phyloP scores from a whole-genome alignment of 2,329 filamentous ascomycete genomes.

The Teratosphaeriaceae sp. region DNA sequence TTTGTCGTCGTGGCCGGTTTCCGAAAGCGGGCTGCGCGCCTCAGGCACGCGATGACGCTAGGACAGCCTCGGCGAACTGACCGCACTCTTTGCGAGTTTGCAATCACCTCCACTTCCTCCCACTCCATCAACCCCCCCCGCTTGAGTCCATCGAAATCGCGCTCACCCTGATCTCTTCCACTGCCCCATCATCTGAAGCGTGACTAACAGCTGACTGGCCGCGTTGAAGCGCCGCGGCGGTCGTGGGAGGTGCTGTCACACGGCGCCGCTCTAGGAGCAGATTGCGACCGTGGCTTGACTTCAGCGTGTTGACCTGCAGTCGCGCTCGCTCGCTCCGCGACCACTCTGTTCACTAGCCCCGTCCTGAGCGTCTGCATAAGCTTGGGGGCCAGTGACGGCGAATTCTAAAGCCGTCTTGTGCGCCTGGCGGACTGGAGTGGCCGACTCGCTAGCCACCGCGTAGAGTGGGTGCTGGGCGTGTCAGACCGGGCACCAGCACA shows the following conservation, averaged over 20 bases:
- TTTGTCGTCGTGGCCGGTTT: too few species aligned
- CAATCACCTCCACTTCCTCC: background rate
- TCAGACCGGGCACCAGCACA: background rate
- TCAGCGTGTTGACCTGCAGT: background rate
- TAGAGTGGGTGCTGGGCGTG: conserved; percentile 1
- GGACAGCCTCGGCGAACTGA: background rate
- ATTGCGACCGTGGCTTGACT: conserved; percentile 10
- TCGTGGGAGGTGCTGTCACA: background rate
- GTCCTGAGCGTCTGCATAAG: conserved; percentile 6
- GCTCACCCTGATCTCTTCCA: background rate
- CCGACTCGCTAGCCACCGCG: background rate
- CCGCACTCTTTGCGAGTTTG: too few species aligned
- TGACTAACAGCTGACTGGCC: conserved; percentile 1
- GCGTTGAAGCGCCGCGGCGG: background rate
- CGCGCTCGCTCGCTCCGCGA: background rate
- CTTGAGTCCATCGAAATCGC: background rate
- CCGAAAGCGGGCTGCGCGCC: too few species aligned
- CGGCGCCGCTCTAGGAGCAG: conserved; percentile 4
- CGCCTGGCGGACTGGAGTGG: conserved; percentile 3
- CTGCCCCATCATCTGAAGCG: background rate
- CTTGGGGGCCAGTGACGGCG: conserved; percentile 4
- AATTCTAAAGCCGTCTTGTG: conserved; percentile 6
- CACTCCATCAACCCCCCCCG: background rate
- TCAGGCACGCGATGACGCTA: too few species aligned
- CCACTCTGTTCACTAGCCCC: conserved; percentile 5